A percentile compares a stretch with the other conserved stretches of the same genome.
These are phyloP conservation scores for Parathielavia hyrcaniae DNA, from an alignment of 495 filamentous ascomycete genomes.

Conservation along the genomic window DNA sequence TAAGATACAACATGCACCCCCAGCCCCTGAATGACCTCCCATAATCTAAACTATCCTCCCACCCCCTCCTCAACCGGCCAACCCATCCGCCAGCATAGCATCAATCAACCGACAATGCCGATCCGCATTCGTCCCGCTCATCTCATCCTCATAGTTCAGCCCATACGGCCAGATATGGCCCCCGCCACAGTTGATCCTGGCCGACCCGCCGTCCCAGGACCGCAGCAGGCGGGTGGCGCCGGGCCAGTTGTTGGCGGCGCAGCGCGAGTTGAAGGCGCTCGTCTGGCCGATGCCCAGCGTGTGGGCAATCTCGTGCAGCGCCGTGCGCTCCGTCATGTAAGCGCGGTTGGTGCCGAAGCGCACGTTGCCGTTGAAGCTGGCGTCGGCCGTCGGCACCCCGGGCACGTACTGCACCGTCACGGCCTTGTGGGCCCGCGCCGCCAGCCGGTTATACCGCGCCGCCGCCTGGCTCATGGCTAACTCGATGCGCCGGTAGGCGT, in stretches of 20 bases:
- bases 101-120: conserved; percentile 36
- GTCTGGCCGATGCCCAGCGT: conserved; percentile 42
- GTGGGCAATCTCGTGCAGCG: conserved; percentile 43
- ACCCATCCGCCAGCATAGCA: conserved; percentile 36
- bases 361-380: conserved; percentile 41
- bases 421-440: conserved; percentile 29
- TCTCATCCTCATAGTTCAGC: conserved; percentile 40
- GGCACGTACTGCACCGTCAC: conserved; percentile 37
- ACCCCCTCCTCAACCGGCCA: conserved; percentile 13
- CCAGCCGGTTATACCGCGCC: conserved; percentile 33
- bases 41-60: not conserved
- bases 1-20: too few relatives aligned
- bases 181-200: conserved; percentile 42
- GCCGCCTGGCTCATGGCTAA: conserved; percentile 33
- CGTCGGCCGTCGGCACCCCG: conserved; percentile 39
- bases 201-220: conserved; percentile 34
- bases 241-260: conserved; percentile 36
- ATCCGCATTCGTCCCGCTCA: conserved; percentile 37
- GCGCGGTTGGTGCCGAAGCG: conserved; percentile 39
- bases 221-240: conserved; percentile 32
- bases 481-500: conserved; percentile 39
- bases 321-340: conserved; percentile 45
- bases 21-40: too few relatives aligned
- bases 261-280: conserved; percentile 33
- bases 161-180: conserved; percentile 43